Evolutionary conservation across 2,329 filamentous ascomycete genomes (phyloP), one percentile per base, ranked within the genome.

Genomic region (Bipolaris sorokiniana): DNA sequence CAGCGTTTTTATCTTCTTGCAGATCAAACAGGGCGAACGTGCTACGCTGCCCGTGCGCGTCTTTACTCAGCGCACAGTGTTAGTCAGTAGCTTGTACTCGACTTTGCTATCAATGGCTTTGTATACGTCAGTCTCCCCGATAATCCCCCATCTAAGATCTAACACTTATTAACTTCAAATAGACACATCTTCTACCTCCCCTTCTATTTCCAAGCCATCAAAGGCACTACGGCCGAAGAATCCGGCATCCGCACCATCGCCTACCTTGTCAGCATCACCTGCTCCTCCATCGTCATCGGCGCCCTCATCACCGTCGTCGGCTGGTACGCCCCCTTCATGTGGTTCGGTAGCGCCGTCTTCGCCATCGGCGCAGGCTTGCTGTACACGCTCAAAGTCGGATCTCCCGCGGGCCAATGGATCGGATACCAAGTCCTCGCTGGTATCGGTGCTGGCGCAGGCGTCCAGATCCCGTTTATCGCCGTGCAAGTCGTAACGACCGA

Each of bases 161-260:
- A n/a, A 31, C 18, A 5, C 18, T 31, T 11, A 16, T 44, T 62
- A 16, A 57, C 38, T 18, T 6, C 15, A 2, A n/a, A n/a, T n/a
- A 74, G 68, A 3, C 70, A 74, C 31, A 68, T 76, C 20, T 77
- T 73, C 63, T 76, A 76, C 58, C 67, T 81, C 15, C 74, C 74
- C 26, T 71, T 77, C 50, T 78, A 77, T 59, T 81, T 81, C 68
- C 79, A 82, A 65, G 75, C 77, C 40, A 76, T 77, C 54, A 78
- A 79, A 62, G 68, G 73, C 18, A 76, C 74, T 4, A 71, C 71
- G 2, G 76, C 79, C 15, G 72, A 77, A 26, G 63, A 77, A 52
- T 73, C 70, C 7, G 73, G 72, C 1, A 73, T 76, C 44, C 71
- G 72, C 47, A 73, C 66, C 3, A 73, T 76, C 50, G 68, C 73